Percentiles rank a stretch among this genome's conserved stretches.
Evolutionary conservation across 2,329 filamentous ascomycete species (phyloP).

Genomic region (Calonectria honghensis): DNA sequence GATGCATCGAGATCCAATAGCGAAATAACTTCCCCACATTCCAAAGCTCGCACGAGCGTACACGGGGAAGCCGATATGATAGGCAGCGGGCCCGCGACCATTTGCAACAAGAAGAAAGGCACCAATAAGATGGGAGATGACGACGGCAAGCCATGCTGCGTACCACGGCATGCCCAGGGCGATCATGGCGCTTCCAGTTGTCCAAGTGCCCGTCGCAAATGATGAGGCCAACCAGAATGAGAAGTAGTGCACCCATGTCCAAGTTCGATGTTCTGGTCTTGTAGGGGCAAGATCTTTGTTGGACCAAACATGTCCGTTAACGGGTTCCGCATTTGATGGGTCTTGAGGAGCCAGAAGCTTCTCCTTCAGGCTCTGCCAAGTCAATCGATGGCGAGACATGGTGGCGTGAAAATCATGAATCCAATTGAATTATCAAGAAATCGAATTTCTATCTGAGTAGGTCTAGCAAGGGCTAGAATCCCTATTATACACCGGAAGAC

Average conservation of each 20-base stretch:
- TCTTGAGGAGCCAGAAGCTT: background rate
- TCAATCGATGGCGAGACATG: background rate
- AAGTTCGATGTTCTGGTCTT: background rate
- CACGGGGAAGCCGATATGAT: background rate
- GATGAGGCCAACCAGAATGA: conserved; percentile 2
- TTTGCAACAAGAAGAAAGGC: conserved; percentile 3
- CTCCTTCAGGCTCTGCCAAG: background rate
- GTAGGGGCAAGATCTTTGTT: background rate
- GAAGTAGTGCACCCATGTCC: background rate
- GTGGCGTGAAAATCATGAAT: background rate
- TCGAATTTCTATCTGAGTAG: background rate
- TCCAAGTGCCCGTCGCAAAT: background rate
- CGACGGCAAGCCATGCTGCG: background rate
- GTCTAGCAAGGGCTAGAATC: background rate
- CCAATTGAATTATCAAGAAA: too few species aligned
- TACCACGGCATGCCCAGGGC: conserved; percentile 1
- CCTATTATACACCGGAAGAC: background rate
- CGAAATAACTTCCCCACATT: background rate
- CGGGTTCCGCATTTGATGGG: background rate
- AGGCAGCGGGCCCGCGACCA: background rate
- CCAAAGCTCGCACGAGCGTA: background rate
- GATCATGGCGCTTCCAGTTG: conserved; percentile 3
- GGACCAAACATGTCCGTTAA: background rate
- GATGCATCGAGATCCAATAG: conserved; percentile 6
- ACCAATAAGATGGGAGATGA: conserved; percentile 2